Conservation (phyloP, 23 red algal genomes). For the Gracilaria caudata region DNA sequence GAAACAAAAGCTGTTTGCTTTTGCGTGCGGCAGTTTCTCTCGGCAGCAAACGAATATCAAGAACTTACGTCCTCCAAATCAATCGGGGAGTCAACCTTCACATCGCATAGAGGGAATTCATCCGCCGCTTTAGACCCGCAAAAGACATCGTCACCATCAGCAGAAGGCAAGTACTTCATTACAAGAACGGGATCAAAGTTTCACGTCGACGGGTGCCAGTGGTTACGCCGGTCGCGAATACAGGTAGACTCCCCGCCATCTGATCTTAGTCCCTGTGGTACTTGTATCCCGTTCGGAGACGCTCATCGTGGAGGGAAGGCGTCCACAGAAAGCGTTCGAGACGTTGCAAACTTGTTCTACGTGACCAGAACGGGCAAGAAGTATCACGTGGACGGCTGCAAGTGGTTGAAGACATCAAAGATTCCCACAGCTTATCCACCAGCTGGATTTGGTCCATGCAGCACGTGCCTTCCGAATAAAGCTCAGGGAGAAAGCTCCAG, state of each 20-base stretch:
- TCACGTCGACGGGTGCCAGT: slow-evolving; percentile 3
- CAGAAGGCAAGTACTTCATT: not conserved
- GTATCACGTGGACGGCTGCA: not conserved
- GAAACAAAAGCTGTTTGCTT: not conserved
- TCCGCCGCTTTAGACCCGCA: not conserved
- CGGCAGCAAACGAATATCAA: not conserved
- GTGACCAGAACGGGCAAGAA: not conserved
- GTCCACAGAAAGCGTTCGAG: not conserved
- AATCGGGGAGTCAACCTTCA: not conserved
- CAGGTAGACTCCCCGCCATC: not conserved
- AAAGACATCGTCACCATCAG: not conserved
- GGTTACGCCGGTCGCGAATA: not conserved
- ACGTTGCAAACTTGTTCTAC: not conserved
- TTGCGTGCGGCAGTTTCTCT: not conserved
- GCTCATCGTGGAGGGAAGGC: not conserved
- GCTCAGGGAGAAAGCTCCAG: not conserved
- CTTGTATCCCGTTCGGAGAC: not conserved
- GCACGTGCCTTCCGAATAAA: not conserved
- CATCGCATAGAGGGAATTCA: not conserved
- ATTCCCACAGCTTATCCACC: not conserved
- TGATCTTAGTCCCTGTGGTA: not conserved
- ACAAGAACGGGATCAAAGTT: slow-evolving; percentile 11
- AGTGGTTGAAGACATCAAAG: not conserved
- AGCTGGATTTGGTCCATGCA: not conserved
- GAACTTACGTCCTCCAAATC: not conserved